Evolutionary conservation across 2,329 filamentous ascomycete genomes (phyloP).

Genomic region (Xylaria sp.): DNA sequence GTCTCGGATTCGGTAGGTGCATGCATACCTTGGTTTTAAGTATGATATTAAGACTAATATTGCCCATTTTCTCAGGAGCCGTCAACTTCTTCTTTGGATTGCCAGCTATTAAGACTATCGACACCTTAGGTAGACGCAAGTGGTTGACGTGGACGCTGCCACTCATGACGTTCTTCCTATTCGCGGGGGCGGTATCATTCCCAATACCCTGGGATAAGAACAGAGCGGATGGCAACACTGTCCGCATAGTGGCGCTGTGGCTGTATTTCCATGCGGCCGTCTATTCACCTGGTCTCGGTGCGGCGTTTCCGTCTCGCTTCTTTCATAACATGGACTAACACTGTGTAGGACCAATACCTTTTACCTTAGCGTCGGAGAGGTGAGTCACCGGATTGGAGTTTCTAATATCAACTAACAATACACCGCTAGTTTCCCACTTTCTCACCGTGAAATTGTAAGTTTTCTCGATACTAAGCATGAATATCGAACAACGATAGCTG

Average conservation of each 20-base stretch:
- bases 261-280: conserved; percentile 21
- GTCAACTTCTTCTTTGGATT: conserved; percentile 26
- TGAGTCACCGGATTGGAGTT: not conserved
- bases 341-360: conserved; percentile 16
- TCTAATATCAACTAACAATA: not conserved
- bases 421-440: conserved; percentile 18
- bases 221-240: not conserved
- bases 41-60: not conserved
- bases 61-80: conserved; percentile 1
- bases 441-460: conserved; percentile 22
- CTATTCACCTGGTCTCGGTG: conserved; percentile 21
- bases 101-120: conserved; percentile 21
- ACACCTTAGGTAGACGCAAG: conserved; percentile 20
- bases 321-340: not conserved
- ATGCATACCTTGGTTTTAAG: not conserved
- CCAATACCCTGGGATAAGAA: conserved; percentile 15
- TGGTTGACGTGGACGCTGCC: conserved; percentile 23
- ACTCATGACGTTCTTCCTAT: conserved; percentile 20
- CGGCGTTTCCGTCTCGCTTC: not conserved
- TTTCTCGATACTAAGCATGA: not conserved
- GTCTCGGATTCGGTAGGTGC: conserved; percentile 19
- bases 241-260: conserved; percentile 11
- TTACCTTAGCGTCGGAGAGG: conserved; percentile 21
- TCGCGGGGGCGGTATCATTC: conserved; percentile 9
- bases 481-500: not conserved